Evolutionary conservation across 164 flowering plant genomes (phyloP).

Genomic region (Vitis cinerea): DNA sequence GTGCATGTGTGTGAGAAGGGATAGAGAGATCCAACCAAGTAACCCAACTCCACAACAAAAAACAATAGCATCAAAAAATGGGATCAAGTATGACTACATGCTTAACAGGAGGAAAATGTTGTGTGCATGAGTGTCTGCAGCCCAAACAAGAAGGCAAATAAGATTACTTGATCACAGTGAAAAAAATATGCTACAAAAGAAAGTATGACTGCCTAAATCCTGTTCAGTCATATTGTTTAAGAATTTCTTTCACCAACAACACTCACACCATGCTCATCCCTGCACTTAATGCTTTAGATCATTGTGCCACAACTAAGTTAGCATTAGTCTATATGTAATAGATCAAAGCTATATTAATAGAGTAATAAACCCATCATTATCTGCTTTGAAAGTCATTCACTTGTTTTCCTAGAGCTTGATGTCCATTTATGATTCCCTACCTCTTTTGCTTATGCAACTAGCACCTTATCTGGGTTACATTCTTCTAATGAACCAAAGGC

Average conservation of each 20-base stretch:
- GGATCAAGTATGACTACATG: no score
- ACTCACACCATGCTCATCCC: not conserved
- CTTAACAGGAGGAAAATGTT: no score
- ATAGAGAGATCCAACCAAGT: no score
- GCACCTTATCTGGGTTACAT: not conserved
- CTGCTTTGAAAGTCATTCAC: not conserved
- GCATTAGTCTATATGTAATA: not conserved
- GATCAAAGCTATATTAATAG: not conserved
- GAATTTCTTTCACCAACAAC: not conserved
- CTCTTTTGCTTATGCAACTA: not conserved
- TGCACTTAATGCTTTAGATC: not conserved
- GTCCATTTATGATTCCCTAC: not conserved
- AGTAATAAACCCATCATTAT: not conserved
- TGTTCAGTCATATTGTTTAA: not conserved
- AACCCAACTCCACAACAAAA: no score
- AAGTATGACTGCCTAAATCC: not conserved
- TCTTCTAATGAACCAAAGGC: no score
- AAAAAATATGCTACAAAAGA: not conserved
- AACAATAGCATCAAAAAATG: no score
- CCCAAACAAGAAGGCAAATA: constrained; percentile 5
- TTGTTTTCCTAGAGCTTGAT: not conserved
- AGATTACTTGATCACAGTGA: not conserved
- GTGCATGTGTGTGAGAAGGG: no score
- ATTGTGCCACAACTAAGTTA: no score
- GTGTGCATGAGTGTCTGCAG: constrained; percentile 31